Conservation (phyloP, 1,284 basidiomycete species). For the Austroboletus niveus region DNA sequence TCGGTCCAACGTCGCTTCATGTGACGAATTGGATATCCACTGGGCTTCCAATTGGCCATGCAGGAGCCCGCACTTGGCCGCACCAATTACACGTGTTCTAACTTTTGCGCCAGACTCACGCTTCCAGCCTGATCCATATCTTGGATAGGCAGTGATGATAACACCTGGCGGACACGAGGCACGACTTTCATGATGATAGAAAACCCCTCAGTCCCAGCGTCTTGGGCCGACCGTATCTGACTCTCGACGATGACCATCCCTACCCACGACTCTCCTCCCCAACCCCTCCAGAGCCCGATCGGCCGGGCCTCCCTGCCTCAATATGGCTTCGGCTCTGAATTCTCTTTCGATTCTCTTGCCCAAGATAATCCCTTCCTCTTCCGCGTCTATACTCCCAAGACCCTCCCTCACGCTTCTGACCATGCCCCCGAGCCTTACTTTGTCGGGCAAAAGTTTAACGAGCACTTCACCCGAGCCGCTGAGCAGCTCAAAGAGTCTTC, state of each 20-base stretch:
- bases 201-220: conserved; percentile 18
- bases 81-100: conserved; percentile 25
- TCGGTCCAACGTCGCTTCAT: not conserved
- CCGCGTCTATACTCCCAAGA: conserved; percentile 72
- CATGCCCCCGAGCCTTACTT: conserved; percentile 55
- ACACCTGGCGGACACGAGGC: conserved; percentile 35
- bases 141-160: conserved; percentile 33
- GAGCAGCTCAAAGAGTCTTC: conserved; percentile 33
- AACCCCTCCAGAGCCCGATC: conserved; percentile 23
- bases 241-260: conserved; percentile 26
- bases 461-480: conserved; percentile 43
- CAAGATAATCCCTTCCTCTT: conserved; percentile 69
- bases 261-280: conserved; percentile 15
- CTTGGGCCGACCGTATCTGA: conserved; percentile 7
- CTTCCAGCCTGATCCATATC: conserved; percentile 4
- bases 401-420: conserved; percentile 50
- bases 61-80: not conserved
- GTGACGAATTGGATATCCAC: not conserved
- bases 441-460: conserved; percentile 60
- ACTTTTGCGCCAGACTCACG: conserved; percentile 12
- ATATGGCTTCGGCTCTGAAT: conserved; percentile 64
- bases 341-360: conserved; percentile 59
- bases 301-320: conserved; percentile 50
- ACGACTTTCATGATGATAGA: conserved; percentile 22
- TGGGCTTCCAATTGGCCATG: not conserved